Evolutionary conservation across 129 eudicot species (phyloP), one percentile per base, ranked within the genome.

Genomic region (Deinandra increscens): DNA sequence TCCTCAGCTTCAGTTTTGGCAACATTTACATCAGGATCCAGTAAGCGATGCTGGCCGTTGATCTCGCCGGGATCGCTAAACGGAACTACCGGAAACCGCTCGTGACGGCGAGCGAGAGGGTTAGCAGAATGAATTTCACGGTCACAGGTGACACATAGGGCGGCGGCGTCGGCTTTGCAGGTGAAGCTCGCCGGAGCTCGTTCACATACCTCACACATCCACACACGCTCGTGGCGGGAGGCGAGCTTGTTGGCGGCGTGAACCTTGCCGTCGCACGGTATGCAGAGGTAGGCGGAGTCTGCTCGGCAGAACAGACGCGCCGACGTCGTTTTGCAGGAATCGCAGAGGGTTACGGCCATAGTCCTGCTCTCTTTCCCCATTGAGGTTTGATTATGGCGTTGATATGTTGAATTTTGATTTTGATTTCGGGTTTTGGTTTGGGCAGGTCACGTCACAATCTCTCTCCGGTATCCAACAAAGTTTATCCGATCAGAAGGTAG

Each of bases 231-330:
- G 79, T 91, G 97, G 53, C 97, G 84, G 9, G 97, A 91, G 2
- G 96, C 97, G 23, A 91, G 87, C 75, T 91, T 91, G 81, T 88
- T 88, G 7, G 97, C 97, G n/a, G 96, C 94, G 79, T 88, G 97
- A 68, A 91, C 62, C 41, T 82, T 86, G 49, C 77, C 73, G 81
- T 91, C 96, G 72, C 97, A 91, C 0, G 67, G 60, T 12, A 78
- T 37, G 68, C 97, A 91, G 14, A 91, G 79, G 79, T 81, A 91
- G 4, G 97, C 97, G 8, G 96, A 76, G 80, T 91, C 97, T 6
- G 97, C 90, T 37, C 75, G 66, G 75, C 97, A 91, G 76, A 83
- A 91, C 23, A 91, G 74, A 4, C 71, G 77, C 0, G 97, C 85
- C 60, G 96, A 60, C 60, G 94, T 43, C 34, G 85, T 49, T 67